A percentile compares a stretch with the other conserved stretches of the same genome.
Conservation (phyloP, 2,329 filamentous ascomycete species). For the Ophiostoma piceae region DNA sequence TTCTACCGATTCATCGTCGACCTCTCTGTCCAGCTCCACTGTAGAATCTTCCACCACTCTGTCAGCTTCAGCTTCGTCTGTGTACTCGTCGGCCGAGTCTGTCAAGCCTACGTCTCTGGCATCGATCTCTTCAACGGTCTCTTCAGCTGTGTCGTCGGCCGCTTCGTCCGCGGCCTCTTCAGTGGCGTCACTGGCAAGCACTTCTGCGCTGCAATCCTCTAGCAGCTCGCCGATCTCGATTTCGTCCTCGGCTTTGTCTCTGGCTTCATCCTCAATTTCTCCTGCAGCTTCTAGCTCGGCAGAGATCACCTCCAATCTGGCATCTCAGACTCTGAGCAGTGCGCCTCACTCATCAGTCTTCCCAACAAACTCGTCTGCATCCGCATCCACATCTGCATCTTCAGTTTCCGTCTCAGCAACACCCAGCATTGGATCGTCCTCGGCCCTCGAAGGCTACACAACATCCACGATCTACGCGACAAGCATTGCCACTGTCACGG, state of each 20-base stretch:
- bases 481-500: slow-evolving; percentile 22
- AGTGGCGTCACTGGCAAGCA: neutral
- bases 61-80: neutral
- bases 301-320: neutral
- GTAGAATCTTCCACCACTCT: neutral
- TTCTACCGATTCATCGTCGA: neutral
- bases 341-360: neutral
- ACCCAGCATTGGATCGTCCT: neutral
- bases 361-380: neutral
- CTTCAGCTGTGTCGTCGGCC: neutral
- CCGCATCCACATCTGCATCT: neutral
- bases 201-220: neutral
- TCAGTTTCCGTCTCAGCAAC: neutral
- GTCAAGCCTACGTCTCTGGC: neutral
- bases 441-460: neutral
- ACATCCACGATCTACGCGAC: neutral
- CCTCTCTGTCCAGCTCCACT: neutral
- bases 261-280: neutral
- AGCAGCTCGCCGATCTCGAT: neutral
- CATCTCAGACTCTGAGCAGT: neutral
- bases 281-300: neutral
- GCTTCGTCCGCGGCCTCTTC: neutral
- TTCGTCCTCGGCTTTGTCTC: neutral
- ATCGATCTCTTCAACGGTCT: neutral
- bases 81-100: neutral